These are phyloP conservation scores for Claviceps monticola DNA, from an alignment of 2,329 filamentous ascomycete genomes.

Conservation along the genomic window DNA sequence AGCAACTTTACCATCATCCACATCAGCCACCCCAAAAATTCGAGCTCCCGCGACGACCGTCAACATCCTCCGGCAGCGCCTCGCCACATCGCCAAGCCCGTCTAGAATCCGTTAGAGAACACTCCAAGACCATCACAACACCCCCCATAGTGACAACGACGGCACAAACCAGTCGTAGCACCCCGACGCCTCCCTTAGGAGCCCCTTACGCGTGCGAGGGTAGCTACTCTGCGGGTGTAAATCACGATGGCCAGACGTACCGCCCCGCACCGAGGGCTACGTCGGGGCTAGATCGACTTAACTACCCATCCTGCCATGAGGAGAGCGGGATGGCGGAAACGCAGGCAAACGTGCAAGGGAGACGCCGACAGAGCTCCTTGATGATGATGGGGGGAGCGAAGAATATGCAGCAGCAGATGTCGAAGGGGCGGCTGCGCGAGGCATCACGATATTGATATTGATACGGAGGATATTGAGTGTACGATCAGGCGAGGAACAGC, in stretches of 20 bases:
- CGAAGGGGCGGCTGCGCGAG: slow-evolving; percentile 40
- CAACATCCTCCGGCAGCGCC: slow-evolving; percentile 32
- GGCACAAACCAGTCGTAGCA: slow-evolving; percentile 18
- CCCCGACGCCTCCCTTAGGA: slow-evolving; percentile 29
- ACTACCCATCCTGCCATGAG: slow-evolving; percentile 17
- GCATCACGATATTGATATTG: slow-evolving; percentile 28
- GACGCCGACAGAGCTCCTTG: slow-evolving; percentile 49
- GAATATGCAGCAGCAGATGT: slow-evolving; percentile 34
- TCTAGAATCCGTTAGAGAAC: slow-evolving; percentile 16
- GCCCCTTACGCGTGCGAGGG: slow-evolving; percentile 32
- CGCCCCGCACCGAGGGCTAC: slow-evolving; percentile 11
- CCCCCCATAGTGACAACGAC: slow-evolving; percentile 29
- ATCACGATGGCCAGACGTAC: slow-evolving; percentile 11
- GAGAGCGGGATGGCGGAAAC: slow-evolving; percentile 9
- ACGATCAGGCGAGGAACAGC: neutral
- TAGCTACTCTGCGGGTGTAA: slow-evolving; percentile 19
- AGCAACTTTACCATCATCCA: neutral
- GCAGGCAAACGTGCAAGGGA: slow-evolving; percentile 17
- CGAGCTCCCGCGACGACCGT: slow-evolving; percentile 28
- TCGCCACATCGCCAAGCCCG: slow-evolving; percentile 38
- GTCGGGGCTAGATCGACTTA: slow-evolving; percentile 25
- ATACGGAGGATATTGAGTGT: neutral
- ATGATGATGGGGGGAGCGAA: slow-evolving; percentile 31
- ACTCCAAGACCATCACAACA: slow-evolving; percentile 28
- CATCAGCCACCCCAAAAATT: slow-evolving; percentile 9